Base-by-base conservation (phyloP, 768 basidiomycete species). In the Fibroporia radiculosa region DNA sequence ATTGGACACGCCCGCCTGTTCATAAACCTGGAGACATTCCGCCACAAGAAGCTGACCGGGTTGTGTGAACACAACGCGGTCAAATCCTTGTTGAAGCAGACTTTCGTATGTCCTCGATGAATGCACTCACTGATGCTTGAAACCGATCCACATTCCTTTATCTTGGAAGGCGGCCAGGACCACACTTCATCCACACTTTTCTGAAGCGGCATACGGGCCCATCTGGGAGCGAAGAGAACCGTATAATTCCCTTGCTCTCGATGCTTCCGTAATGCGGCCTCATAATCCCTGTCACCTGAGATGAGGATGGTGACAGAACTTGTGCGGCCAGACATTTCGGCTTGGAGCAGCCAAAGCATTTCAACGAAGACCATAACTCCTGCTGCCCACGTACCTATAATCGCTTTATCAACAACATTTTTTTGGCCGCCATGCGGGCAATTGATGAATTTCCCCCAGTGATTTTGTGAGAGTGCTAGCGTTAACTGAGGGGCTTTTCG, bases 231-330 rank as follows among this genome's bases (percentile, higher is more conserved):
- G 33, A 68, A 66, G n/a, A 56, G 23, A 1, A 56, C 37, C 14
- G 56, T 26, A 18, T 26, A 45, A 39, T 53, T 52, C 13, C 51
- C 38, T 6, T 51, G 43, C 18, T 49, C 38, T 2, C 24, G 16
- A 3, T 55, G 40, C 13, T 40, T 47, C 19, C 47, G 49, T 14
- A 82, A 59, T n/a, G 75, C 74, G 55, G 82, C 84, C 3, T 74
- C 73, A 51, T 82, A 77, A 56, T 84, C 82, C 32, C 79, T 69
- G 59, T 85, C 81, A 14, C 76, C 79, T 0, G 82, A 72, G 52
- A 86, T 78, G 28, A 86, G 64, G 34, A 84, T 60, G 51, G n/a
- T n/a, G n/a, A n/a, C n/a, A n/a, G n/a, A n/a, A n/a, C n/a, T n/a
- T n/a, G n/a, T n/a, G n/a, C n/a, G n/a, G n/a, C n/a, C n/a, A n/a